Conservation (phyloP, 78 protist species). For the Diacronema lutheri region DNA sequence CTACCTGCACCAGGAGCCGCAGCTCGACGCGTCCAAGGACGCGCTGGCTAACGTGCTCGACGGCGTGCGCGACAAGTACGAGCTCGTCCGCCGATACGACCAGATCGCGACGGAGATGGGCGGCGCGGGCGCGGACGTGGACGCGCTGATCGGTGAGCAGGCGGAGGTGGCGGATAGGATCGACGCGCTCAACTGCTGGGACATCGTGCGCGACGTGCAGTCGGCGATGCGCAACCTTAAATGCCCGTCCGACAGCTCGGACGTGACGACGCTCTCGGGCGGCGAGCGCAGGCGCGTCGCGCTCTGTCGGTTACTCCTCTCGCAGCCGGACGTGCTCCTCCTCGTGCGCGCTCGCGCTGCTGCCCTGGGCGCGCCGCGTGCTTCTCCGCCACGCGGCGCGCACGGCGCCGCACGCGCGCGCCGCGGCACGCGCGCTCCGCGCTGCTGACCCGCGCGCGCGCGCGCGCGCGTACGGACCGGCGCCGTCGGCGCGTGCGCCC, state of each 20-base stretch:
- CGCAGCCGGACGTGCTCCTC: conserved; percentile 58
- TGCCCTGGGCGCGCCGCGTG: too few relatives aligned
- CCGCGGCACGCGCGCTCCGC: too few relatives aligned
- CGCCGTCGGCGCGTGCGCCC: too few relatives aligned
- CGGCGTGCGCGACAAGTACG: neutral
- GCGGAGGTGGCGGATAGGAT: neutral
- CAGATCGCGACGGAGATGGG: neutral
- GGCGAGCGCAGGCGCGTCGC: conserved; percentile 73
- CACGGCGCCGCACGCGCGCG: too few relatives aligned
- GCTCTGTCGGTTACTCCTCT: conserved; percentile 56
- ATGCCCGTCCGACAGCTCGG: conserved; percentile 55
- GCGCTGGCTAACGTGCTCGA: neutral
- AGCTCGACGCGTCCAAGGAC: conserved; percentile 13
- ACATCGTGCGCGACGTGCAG: conserved; percentile 53
- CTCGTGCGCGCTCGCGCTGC: too few relatives aligned
- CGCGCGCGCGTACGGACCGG: too few relatives aligned
- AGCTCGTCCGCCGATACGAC: neutral
- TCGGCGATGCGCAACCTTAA: conserved; percentile 54
- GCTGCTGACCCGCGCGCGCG: too few relatives aligned
- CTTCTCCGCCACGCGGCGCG: too few relatives aligned
- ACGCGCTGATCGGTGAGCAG: neutral
- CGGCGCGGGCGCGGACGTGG: neutral
- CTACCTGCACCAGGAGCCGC: conserved; percentile 63
- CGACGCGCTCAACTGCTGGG: conserved; percentile 47
- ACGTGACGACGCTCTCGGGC: conserved; percentile 43